Conservation (phyloP, 2,329 filamentous ascomycete genomes). For the Ophiostoma australiae region DNA sequence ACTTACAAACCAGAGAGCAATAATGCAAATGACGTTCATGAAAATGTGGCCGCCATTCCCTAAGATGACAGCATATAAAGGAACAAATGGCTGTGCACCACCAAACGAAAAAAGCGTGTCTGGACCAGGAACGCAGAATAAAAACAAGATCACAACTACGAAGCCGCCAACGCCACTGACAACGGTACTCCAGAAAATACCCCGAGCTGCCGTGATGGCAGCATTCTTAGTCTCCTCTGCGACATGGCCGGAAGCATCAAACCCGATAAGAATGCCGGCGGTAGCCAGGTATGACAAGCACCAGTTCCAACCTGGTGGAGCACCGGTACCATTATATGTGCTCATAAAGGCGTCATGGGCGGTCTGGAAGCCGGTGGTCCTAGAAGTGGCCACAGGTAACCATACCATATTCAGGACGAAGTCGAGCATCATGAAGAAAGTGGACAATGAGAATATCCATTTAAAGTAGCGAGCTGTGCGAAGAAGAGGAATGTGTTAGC, state of each 20-base stretch:
- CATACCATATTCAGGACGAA: slow-evolving; percentile 26
- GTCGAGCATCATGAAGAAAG: slow-evolving; percentile 23
- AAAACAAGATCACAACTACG: slow-evolving; percentile 21
- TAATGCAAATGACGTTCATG: slow-evolving; percentile 24
- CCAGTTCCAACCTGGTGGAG: slow-evolving; percentile 24
- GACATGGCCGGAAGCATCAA: slow-evolving; percentile 26
- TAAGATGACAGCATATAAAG: slow-evolving; percentile 22
- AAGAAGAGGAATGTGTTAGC: background rate
- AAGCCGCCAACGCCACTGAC: slow-evolving; percentile 24
- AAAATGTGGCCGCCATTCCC: slow-evolving; percentile 24
- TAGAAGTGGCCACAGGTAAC: slow-evolving; percentile 22
- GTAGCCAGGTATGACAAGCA: slow-evolving; percentile 25
- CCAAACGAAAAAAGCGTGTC: slow-evolving; percentile 22
- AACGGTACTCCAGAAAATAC: slow-evolving; percentile 25
- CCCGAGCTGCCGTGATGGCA: slow-evolving; percentile 20
- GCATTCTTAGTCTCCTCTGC: slow-evolving; percentile 26
- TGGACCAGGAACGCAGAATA: slow-evolving; percentile 22
- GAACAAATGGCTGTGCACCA: slow-evolving; percentile 24
- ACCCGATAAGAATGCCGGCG: slow-evolving; percentile 23
- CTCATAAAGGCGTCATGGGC: slow-evolving; percentile 24
- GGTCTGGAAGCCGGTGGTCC: slow-evolving; percentile 22
- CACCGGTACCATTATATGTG: slow-evolving; percentile 25
- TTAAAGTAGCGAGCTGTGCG: slow-evolving; percentile 19
- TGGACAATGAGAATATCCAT: slow-evolving; percentile 24
- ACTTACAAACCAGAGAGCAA: slow-evolving; percentile 24